Evolutionary conservation across 2,329 filamentous ascomycete genomes (phyloP), one percentile per base, ranked within the genome.

Genomic region (Mycocentrospora acerina): DNA sequence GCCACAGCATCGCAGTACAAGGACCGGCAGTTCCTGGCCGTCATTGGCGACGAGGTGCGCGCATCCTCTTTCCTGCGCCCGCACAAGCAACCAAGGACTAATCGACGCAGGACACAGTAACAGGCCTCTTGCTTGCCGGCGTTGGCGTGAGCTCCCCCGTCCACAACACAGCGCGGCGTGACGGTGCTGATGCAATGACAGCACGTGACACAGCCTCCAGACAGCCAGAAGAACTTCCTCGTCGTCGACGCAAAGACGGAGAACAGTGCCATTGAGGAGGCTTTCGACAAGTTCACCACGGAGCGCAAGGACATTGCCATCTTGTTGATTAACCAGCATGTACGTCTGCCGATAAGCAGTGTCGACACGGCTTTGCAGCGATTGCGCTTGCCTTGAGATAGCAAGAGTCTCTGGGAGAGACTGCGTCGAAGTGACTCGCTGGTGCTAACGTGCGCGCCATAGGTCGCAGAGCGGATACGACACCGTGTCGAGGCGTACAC

Each of bases 301-400:
- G 81, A 93, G 69, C 79, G 93, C 65, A 97, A 97, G 70, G 93
- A 98, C 66, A 96, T 98, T 67, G 93, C 90, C 18, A 95, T 98
- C 59, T 71, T 98, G 45, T 74, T 98, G 53, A 97, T 98, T 71
- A 98, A 98, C 70, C 93, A 98, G 72, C 93, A 98, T 73, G 91
- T 96, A 71, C 43, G 78, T 37, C 11, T n/a, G 13, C 8, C 16
- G 19, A n/a, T 5, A 22, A 5, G 19, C 5, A 22, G 9, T 9
- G 19, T 22, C 19, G 5, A 5, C 9, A 22, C 19, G 5, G 5
- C 5, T 22, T 22, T 22, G 19, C 19, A 9, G 5, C 5, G 5
- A 22, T 6, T 9, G 9, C 19, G 19, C 9, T 5, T 22, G 5
- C 9, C 5, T 22, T 9, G 19, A 22, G 19, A 22, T 5, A 22